phyloP scores from a whole-genome alignment of 257 asterid species.

The Petunia secreta region DNA sequence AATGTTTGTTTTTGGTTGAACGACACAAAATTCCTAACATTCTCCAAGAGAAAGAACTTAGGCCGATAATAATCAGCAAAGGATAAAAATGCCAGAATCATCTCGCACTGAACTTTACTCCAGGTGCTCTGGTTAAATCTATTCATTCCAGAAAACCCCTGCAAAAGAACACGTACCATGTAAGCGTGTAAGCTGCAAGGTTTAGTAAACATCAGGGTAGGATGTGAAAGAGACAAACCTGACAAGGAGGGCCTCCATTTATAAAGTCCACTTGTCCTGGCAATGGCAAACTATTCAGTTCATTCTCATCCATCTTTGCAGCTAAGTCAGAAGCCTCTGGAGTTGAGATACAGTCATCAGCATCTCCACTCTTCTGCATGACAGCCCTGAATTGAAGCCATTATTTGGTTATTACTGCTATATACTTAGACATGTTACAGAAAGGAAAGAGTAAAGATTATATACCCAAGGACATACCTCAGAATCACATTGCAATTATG shows the following conservation, averaged over 20 bases:
- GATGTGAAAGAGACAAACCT: conserved; percentile 53
- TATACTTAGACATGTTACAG: conserved; percentile 3
- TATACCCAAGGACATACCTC: conserved; percentile 49
- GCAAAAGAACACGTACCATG: conserved; percentile 34
- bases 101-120: conserved; percentile 99
- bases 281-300: conserved; percentile 69
- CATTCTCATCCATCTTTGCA: conserved; percentile 53
- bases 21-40: conserved; percentile 89
- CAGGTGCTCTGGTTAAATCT: conserved; percentile 89
- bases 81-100: conserved; percentile 91
- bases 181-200: neutral
- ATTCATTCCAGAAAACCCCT: conserved; percentile 99
- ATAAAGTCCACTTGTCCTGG: conserved; percentile 97
- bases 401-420: conserved; percentile 24
- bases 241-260: conserved; percentile 99
- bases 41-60: conserved; percentile 88
- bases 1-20: conserved; percentile 98
- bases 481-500: conserved; percentile 88
- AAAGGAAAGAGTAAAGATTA: conserved; percentile 15
- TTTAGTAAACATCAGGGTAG: conserved; percentile 29
- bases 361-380: conserved; percentile 90
- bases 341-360: conserved; percentile 85
- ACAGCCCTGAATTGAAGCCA: conserved; percentile 66
- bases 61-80: conserved; percentile 96
- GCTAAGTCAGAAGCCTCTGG: conserved; percentile 89